phyloP scores from a whole-genome alignment of 352 stramenopile species.

The Globisporangium barbulae region DNA sequence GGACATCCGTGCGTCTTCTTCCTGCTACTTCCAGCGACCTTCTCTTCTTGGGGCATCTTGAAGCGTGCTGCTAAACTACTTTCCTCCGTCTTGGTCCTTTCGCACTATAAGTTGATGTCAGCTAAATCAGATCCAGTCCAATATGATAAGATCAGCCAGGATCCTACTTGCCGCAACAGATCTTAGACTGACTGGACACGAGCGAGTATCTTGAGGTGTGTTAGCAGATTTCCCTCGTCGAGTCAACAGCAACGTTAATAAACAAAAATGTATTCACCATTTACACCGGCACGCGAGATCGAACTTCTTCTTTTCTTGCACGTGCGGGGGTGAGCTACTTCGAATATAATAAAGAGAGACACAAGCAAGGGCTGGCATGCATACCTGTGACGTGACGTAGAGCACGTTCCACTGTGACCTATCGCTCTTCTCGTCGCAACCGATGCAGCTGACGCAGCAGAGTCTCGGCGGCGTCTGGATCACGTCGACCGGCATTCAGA shows the following conservation, averaged over 20 bases:
- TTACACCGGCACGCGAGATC: background rate
- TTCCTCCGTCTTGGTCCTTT: background rate
- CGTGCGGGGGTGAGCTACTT: background rate
- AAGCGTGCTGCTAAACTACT: background rate
- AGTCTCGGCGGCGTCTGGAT: conserved; percentile 14
- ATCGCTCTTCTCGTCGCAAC: conserved; percentile 13
- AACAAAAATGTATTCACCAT: conserved; percentile 12
- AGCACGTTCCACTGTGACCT: background rate
- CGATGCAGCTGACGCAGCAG: conserved; percentile 19
- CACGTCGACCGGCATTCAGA: background rate
- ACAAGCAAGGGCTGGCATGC: background rate
- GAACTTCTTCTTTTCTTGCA: background rate
- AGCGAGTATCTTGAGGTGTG: background rate
- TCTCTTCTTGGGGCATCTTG: background rate
- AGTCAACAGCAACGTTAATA: background rate
- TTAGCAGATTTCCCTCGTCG: background rate
- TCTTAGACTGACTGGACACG: background rate
- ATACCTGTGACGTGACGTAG: background rate
- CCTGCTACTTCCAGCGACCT: background rate
- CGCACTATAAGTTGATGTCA: background rate
- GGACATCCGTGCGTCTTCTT: background rate
- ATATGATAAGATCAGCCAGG: background rate
- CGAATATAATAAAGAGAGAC: conserved; percentile 7
- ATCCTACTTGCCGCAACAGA: background rate
- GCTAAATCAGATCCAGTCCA: background rate